A percentile compares a stretch with the other conserved stretches of the same genome.
Evolutionary conservation across 169 alveolate species (phyloP).

Genomic region (Theileria orientalis): DNA sequence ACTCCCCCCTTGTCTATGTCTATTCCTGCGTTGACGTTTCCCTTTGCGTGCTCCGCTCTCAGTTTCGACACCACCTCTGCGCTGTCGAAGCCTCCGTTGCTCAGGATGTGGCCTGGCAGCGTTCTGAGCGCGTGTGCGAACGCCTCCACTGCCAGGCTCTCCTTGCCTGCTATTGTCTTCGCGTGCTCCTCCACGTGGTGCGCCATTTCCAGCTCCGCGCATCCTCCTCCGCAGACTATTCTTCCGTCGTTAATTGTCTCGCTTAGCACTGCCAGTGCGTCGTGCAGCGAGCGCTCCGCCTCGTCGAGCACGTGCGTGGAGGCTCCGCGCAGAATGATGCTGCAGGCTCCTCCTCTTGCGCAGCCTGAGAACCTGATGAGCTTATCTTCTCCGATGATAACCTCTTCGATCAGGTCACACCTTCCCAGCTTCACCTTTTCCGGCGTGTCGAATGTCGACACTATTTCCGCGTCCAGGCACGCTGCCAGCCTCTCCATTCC

Average conservation of each 20-base stretch:
- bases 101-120: slow-evolving; percentile 96
- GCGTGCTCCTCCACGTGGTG: slow-evolving; percentile 94
- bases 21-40: slow-evolving; percentile 87
- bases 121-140: slow-evolving; percentile 95
- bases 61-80: slow-evolving; percentile 96
- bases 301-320: slow-evolving; percentile 98
- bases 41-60: slow-evolving; percentile 92
- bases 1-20: slow-evolving; percentile 91
- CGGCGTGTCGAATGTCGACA: slow-evolving; percentile 97
- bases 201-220: slow-evolving; percentile 98
- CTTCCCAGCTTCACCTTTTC: slow-evolving; percentile 90
- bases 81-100: slow-evolving; percentile 97
- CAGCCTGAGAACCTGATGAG: slow-evolving; percentile 96
- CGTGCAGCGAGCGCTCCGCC: slow-evolving; percentile 99
- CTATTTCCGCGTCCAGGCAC: slow-evolving; percentile 96
- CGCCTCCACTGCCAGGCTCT: slow-evolving; percentile 96
- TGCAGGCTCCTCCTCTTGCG: slow-evolving; percentile 92
- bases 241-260: slow-evolving; percentile 90
- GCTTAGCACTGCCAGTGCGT: slow-evolving; percentile 96
- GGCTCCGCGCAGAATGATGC: slow-evolving; percentile 98
- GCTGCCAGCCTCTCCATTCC: slow-evolving; percentile 99
- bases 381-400: slow-evolving; percentile 98
- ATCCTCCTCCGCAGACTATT: slow-evolving; percentile 99
- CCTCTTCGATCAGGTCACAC: slow-evolving; percentile 95
- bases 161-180: slow-evolving; percentile 91